Conservation (phyloP, 1,139 yeast species). For the Hemisphaericaspora xylanilytica region DNA sequence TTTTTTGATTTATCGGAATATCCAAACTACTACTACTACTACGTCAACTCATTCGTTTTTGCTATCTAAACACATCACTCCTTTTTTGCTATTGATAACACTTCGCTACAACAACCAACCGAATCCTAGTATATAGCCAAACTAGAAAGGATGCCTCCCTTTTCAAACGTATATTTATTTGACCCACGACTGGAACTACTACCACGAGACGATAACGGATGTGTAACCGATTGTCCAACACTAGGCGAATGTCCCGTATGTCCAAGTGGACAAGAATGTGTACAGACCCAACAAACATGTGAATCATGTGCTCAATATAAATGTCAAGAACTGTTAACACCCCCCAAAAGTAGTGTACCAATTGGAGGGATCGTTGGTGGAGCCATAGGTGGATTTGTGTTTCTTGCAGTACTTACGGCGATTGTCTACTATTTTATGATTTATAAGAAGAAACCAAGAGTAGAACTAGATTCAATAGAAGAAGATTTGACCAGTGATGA, state of each 20-base stretch:
- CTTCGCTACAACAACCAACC: no score
- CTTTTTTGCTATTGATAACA: no score
- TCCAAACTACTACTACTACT: no score
- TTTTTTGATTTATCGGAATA: no score
- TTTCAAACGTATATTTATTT: conserved; percentile 2
- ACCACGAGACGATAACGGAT: conserved; percentile 27
- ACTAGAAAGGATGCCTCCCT: no score
- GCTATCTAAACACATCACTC: no score
- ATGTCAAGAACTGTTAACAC: neutral
- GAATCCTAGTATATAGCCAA: no score
- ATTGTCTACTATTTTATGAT: conserved; percentile 34
- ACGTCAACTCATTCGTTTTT: no score
- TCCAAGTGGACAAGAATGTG: conserved; percentile 50
- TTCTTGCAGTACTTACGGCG: conserved; percentile 33
- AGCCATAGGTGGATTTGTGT: conserved; percentile 51
- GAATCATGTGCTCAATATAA: conserved; percentile 38
- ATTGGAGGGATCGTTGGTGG: conserved; percentile 68
- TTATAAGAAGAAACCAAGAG: conserved; percentile 27
- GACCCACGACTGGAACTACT: conserved; percentile 6
- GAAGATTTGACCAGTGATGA: conserved; percentile 21
- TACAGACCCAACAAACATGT: conserved; percentile 18
- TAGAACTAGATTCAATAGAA: conserved; percentile 18
- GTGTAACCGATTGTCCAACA: conserved; percentile 48
- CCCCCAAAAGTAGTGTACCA: conserved; percentile 18
- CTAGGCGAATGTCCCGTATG: conserved; percentile 53